Percentiles rank a stretch among this genome's conserved stretches.
These are phyloP conservation scores for Setaria italica DNA, from an alignment of 202 grass and related monocot species.

Conservation along the genomic window DNA sequence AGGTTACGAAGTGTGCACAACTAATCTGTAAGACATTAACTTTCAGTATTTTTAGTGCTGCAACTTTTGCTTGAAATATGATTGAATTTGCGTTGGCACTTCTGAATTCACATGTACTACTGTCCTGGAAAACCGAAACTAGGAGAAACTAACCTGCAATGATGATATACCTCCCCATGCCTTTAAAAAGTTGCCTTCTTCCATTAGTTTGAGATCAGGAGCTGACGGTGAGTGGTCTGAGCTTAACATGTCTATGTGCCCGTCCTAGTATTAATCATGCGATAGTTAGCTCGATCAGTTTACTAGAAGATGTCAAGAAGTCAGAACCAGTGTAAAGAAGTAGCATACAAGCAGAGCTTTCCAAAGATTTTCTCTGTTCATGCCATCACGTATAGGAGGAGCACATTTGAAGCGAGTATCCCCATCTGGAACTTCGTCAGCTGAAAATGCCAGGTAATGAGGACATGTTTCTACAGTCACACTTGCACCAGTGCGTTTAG, in stretches of 20 bases:
- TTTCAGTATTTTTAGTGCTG: neutral
- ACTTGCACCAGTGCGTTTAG: slow-evolving; percentile 69
- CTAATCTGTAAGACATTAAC: neutral
- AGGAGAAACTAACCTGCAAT: slow-evolving; percentile 65
- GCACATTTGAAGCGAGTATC: slow-evolving; percentile 95
- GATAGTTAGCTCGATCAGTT: slow-evolving; percentile 28
- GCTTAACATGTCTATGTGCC: slow-evolving; percentile 94
- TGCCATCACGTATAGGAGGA: slow-evolving; percentile 76
- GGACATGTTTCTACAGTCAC: slow-evolving; percentile 92
- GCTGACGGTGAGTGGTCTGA: slow-evolving; percentile 92
- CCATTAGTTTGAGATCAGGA: slow-evolving; percentile 85
- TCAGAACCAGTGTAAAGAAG: neutral
- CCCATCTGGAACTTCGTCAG: slow-evolving; percentile 81
- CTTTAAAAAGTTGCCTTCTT: slow-evolving; percentile 89
- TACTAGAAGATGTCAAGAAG: slow-evolving; percentile 3
- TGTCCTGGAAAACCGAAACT: neutral
- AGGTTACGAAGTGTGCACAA: neutral
- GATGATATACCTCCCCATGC: slow-evolving; percentile 98
- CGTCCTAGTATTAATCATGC: slow-evolving; percentile 56
- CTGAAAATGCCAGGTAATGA: slow-evolving; percentile 93
- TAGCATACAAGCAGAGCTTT: slow-evolving; percentile 78
- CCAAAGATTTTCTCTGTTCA: slow-evolving; percentile 87
- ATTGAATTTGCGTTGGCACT: neutral
- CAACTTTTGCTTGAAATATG: neutral
- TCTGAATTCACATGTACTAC: neutral